Base-by-base conservation (phyloP, 192 early-diverging fungal genomes). In the Jimgerdemannia flammicorona region DNA sequence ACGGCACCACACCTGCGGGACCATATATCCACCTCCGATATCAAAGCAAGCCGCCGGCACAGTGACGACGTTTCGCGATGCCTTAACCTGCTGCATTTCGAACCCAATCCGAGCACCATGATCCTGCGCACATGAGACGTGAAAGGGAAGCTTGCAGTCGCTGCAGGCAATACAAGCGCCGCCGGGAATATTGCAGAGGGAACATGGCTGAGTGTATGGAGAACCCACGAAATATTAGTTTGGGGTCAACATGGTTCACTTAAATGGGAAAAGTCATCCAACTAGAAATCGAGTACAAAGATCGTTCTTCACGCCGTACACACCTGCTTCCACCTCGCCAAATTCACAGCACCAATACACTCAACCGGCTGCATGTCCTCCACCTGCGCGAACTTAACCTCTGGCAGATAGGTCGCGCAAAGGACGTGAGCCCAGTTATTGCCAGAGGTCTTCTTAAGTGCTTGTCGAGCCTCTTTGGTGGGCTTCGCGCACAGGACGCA, bases 371-470 rank as follows among this genome's bases (percentile, higher is more conserved):
- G 78, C 4, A 88, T 66, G 0, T 64, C 74, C 3, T 78, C 54
- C 10, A 75, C 65, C 64, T 87, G 68, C 3, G 82, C 86, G 79
- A 91, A 87, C 18, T 77, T 78, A 20, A 84, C 75, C 66, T 92
- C 89, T 10, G 84, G 84, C 44, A 89, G 81, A 63, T 86, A 86
- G 42, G 87, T 77, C 3, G 92, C 87, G 70, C 93, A 94, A 14
- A 87, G 77, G 4, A 93, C 82, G 78, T 94, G 93, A 3, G 85
- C 91, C 93, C 93, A 94, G 73, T 92, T 92, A 75, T 91, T 90
- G 3, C 89, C 90, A n/a, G 85, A 84, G 3, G 93, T 93, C 19
- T 81, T 84, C 76, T 92, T 93, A 70, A 93, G 80, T 10, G 92
- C 84, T 20, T 85, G 80, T 3, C 80, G 84, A 4, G 70, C 63